Percentiles rank a stretch among this genome's conserved stretches.
These are phyloP conservation scores for Xylariaceae sp. DNA, from an alignment of 2,329 filamentous ascomycete genomes.

Conservation along the genomic window DNA sequence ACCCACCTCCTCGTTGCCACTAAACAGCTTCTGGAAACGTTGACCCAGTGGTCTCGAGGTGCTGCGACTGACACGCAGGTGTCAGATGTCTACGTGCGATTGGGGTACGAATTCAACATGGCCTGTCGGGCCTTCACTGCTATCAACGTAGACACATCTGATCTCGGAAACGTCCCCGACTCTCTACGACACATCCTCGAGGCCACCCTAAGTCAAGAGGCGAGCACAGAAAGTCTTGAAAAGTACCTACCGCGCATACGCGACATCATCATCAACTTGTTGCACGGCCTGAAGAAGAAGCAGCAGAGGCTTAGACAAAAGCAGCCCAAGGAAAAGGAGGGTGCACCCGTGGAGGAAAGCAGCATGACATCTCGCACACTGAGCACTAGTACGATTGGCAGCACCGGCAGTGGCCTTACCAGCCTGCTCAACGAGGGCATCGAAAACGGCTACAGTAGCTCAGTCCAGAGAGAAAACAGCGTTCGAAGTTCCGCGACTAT, in stretches of 20 bases:
- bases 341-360: constrained; percentile 33
- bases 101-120: constrained; percentile 99
- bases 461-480: constrained; percentile 34
- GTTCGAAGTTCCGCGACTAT: constrained; percentile 19
- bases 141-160: constrained; percentile 91
- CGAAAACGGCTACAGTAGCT: constrained; percentile 46
- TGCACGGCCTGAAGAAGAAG: constrained; percentile 95
- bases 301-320: constrained; percentile 77
- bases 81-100: constrained; percentile 93
- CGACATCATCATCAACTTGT: constrained; percentile 96
- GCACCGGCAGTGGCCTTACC: constrained; percentile 52
- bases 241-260: constrained; percentile 89
- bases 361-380: constrained; percentile 45
- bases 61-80: constrained; percentile 91
- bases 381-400: constrained; percentile 55
- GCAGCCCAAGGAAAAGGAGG: constrained; percentile 53
- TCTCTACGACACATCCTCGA: constrained; percentile 85
- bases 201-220: constrained; percentile 93
- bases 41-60: constrained; percentile 95
- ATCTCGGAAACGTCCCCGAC: constrained; percentile 93
- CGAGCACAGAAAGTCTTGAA: constrained; percentile 87
- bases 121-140: constrained; percentile 94
- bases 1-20: constrained; percentile 96
- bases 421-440: constrained; percentile 56
- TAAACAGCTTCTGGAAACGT: constrained; percentile 92